Evolutionary conservation across 2,329 filamentous ascomycete species (phyloP).

Genomic region (Pseudocercospora cruenta): DNA sequence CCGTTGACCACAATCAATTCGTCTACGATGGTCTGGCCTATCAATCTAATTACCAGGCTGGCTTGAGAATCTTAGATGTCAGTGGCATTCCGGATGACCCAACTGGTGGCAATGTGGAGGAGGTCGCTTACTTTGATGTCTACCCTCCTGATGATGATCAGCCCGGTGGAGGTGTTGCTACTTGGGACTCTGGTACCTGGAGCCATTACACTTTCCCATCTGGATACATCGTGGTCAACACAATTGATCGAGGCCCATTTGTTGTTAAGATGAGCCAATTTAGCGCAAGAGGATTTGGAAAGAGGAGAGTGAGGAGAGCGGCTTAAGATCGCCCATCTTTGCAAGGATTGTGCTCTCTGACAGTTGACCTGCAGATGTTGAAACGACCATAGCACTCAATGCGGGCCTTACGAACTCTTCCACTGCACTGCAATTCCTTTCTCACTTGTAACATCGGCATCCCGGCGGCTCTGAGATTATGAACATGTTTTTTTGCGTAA

Average conservation of each 20-base stretch:
- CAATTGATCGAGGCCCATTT: constrained; percentile 57
- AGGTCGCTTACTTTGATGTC: constrained; percentile 56
- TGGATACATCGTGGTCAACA: constrained; percentile 57
- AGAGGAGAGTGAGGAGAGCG: constrained; percentile 11
- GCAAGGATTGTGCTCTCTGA: background rate
- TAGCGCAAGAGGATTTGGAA: constrained; percentile 21
- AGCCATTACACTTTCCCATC: constrained; percentile 56
- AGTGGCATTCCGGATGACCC: constrained; percentile 47
- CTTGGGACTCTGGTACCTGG: constrained; percentile 48
- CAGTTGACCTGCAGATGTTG: background rate
- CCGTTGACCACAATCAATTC: constrained; percentile 50
- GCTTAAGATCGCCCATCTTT: background rate
- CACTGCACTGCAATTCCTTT: too few species aligned
- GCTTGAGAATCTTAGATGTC: constrained; percentile 43
- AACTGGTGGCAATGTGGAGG: constrained; percentile 50
- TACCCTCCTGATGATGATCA: constrained; percentile 54
- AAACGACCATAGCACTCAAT: background rate
- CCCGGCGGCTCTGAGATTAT: too few species aligned
- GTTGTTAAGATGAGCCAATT: constrained; percentile 46
- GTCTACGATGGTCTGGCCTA: constrained; percentile 43
- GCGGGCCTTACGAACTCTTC: too few species aligned
- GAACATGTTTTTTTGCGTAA: too few species aligned
- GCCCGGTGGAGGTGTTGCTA: constrained; percentile 44
- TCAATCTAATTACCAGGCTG: constrained; percentile 45
- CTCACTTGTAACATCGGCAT: too few species aligned